Base-by-base conservation (phyloP, 2,329 filamentous ascomycete species). In the Orbilia ellipsospora region DNA sequence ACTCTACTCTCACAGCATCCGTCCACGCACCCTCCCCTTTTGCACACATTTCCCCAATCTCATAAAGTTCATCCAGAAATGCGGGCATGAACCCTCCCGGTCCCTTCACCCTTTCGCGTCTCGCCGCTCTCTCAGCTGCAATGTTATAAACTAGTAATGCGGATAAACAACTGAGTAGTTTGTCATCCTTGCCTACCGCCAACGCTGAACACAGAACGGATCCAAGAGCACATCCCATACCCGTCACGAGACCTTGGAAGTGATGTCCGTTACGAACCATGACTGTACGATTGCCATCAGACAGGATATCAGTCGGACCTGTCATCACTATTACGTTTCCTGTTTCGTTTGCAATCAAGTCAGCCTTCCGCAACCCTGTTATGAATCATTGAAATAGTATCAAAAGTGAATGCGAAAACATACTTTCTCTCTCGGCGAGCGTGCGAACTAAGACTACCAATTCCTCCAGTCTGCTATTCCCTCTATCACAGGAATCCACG, bases 11-110 rank as follows among this genome's bases (percentile, higher is more conserved):
- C 4, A 69, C 61, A 40, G 28, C 54, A 13, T 55, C 63, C 23
- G 69, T 60, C 77, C 66, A 76, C 10, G 12, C 26, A 16, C 68
- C 62, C 18, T 72, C 55, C 5, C 59, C 66, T 16, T 23, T 72
- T 6, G 54, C 65, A 56, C 66, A 70, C 13, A 64, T 54, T 52
- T 68, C 65, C 12, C 56, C 62, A 31, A 85, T 79, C 2, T 68
- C 57, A 77, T 86, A 87, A 60, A 90, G 80, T 80, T 87, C 91
- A 79, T 98, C 94, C 50, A 97, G 83, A 80, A 97, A 94, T 0
- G 90, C 90, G 0, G 93, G 90, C 12, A 96, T 89, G 84, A 97
- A 97, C 0, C 89, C 92, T 0, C 94, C 94, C 0, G 94, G 93
- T 0, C 94, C 94, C 72, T 85, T 85, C 2, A 95, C 92, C 62